Percentiles rank a stretch among this genome's conserved stretches.
Evolutionary conservation across 768 basidiomycete species (phyloP).

Genomic region (Tylopilus plumbeoviolaceoides): DNA sequence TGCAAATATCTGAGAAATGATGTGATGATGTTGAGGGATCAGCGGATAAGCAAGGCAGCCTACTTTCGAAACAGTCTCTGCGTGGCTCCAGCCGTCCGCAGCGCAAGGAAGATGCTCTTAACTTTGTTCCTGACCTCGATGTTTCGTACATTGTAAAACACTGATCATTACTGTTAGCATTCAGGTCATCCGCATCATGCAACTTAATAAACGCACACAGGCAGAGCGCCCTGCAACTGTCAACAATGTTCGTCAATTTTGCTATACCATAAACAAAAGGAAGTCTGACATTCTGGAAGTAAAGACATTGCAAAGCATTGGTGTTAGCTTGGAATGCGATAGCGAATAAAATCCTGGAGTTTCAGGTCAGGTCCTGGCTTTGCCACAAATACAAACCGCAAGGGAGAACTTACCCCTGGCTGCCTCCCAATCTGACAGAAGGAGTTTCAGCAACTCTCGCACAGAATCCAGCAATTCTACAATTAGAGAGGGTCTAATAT

Average conservation of each 20-base stretch:
- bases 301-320: conserved; percentile 34
- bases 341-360: conserved; percentile 3
- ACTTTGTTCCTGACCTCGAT: not conserved
- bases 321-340: conserved; percentile 10
- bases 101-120: not conserved
- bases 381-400: not conserved
- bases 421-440: conserved; percentile 27
- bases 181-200: not conserved
- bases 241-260: not conserved
- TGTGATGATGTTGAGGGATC: too few species aligned
- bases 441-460: conserved; percentile 22
- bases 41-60: too few species aligned
- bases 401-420: conserved; percentile 22
- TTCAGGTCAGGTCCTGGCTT: not conserved
- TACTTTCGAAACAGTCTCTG: too few species aligned
- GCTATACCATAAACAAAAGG: not conserved
- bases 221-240: conserved; percentile 45
- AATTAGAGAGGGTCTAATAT: conserved; percentile 38
- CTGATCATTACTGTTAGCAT: not conserved
- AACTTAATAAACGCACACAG: conserved; percentile 36
- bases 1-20: too few species aligned
- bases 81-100: too few species aligned
- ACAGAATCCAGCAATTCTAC: conserved; percentile 23
- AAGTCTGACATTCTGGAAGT: conserved; percentile 45
- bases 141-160: conserved; percentile 27